Evolutionary conservation across 1,284 basidiomycete species (phyloP).

Genomic region (Boletus nobilissimus): DNA sequence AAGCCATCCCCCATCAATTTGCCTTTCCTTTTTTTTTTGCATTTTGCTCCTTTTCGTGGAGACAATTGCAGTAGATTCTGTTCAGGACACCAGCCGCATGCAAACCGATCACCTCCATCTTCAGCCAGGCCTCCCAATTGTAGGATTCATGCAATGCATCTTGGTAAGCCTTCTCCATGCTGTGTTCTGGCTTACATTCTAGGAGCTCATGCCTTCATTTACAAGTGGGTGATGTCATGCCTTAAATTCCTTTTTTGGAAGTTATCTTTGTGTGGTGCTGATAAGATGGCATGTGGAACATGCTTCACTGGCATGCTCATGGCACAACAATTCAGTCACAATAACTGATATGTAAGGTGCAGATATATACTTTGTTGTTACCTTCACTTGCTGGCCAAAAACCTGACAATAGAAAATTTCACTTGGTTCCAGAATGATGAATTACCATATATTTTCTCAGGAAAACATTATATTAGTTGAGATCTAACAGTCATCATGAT

Average conservation of each 20-base stretch:
- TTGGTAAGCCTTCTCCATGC: too few relatives aligned
- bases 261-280: not conserved
- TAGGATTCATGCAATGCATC: too few relatives aligned
- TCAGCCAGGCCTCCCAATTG: too few relatives aligned
- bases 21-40: not conserved
- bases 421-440: too few relatives aligned
- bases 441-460: too few relatives aligned
- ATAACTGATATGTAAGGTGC: not conserved
- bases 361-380: not conserved
- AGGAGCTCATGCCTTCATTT: too few relatives aligned
- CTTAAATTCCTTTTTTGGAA: not conserved
- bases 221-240: not conserved
- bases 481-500: too few relatives aligned
- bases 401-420: not conserved
- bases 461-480: too few relatives aligned
- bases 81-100: too few relatives aligned
- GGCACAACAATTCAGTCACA: not conserved
- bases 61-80: not conserved
- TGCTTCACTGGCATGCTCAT: not conserved
- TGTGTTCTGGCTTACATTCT: too few relatives aligned
- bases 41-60: conserved; percentile 13
- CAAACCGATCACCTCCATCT: too few relatives aligned
- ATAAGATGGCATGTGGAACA: not conserved
- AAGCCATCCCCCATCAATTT: conserved; percentile 26
- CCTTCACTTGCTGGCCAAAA: not conserved